Base-by-base conservation (phyloP, 371 early-diverging fungal genomes). In the Aphelidium insulamus region DNA sequence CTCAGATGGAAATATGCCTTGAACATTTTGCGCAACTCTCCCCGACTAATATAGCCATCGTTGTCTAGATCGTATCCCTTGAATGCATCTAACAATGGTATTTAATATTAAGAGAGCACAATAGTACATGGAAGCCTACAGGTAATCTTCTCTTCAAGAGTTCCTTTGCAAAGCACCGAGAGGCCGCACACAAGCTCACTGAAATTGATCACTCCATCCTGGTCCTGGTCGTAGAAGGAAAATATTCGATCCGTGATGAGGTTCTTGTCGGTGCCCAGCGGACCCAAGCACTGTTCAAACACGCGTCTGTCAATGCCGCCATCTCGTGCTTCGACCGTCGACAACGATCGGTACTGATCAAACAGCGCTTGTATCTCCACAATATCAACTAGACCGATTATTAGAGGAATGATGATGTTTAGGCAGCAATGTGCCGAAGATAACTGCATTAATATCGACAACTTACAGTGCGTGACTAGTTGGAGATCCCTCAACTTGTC, bases 41-140 rank as follows among this genome's bases (percentile, higher is more conserved):
- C 70, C 26, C 74, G 56, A n/a, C 79, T 71, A 21, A 90, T 74
- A 22, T 50, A 57, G 0, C 85, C 84, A 48, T 87, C 86, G 17
- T 64, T 71, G 40, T 87, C 77, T n/a, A 87, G 44, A 48, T 92
- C 92, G 40, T 86, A 92, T 0, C 85, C 87, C 29, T 74, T 59
- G 54, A 90, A 90, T 3, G 78, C 79, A 46, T 66, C 81, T 80
- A 46, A 12, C 33, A n/a, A 27, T 21, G 15, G 25, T 29, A 10
- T 23, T 20, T 8, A 48, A 3, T 18, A 30, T n/a, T 24, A 32
- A 23, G 11, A 23, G 18, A 9, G 23, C 12, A 17, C 14, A 18
- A 18, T 6, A 26, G 4, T 6, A 1, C 12, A 54, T 24, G 12
- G 1, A 28, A 4, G 44, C 72, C 52, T 57, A 77, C 80, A 66